Evolutionary conservation across 2,329 filamentous ascomycete species (phyloP), one percentile per base, ranked within the genome.

Genomic region (Leptographium flavum): DNA sequence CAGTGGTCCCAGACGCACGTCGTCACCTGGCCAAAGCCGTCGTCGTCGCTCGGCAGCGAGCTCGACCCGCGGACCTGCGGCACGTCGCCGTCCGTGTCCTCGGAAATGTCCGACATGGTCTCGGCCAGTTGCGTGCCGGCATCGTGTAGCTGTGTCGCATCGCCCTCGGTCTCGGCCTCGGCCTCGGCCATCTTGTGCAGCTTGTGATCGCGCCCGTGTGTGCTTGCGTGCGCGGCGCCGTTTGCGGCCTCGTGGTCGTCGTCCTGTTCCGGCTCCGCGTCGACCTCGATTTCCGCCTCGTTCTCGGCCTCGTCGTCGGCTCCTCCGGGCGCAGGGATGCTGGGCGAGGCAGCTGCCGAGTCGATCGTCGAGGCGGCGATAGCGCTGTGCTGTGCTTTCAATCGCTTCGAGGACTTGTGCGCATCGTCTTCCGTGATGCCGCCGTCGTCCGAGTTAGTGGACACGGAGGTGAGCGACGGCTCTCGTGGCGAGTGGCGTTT

Each of bases 71-170:
- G 27, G 17, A 15, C n/a, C 4, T 38, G 22, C 6, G 84, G 84
- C 41, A 88, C 77, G 47, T 87, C 87, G 60, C 87, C 87, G 30
- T 85, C 88, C 42, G 85, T 93, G 63, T 98, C 92, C 44, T 85
- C 87, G 8, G 87, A 94, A 49, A 96, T 81, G 45, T 87, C 83
- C 43, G 77, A 76, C 65, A 74, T 65, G 54, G 67, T 70, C 49
- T 75, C 72, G 37, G 76, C 64, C 53, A 73, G 61, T 33, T 38
- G 38, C 13, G 8, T 8, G 17, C 13, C 7, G 4, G 28, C 22
- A 23, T 35, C 37, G 33, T 31, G n/a, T 21, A 25, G 15, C 28
- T 35, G 36, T 15, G 27, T 45, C 39, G 17, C 27, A 17, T 37
- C 42, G 11, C 14, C 27, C 3, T 44, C 42, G 17, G 32, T 23